phyloP scores from a whole-genome alignment of 1,139 yeast species.

The Wickerhamiella infanticola region DNA sequence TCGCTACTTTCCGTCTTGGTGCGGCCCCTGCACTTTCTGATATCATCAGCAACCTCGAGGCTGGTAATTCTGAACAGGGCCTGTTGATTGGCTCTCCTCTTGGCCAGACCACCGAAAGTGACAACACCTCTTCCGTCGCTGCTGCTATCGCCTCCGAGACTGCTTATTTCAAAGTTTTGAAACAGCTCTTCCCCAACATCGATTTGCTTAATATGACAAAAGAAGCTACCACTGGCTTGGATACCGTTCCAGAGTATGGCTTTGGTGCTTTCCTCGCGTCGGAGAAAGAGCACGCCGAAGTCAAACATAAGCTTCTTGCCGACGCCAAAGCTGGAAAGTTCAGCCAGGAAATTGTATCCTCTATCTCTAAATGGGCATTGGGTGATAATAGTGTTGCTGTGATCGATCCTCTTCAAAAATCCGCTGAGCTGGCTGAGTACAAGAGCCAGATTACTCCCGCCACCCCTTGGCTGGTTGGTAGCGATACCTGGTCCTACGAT shows the following conservation, averaged over 20 bases:
- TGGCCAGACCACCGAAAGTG: conserved; percentile 1
- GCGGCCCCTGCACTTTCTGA: conserved; percentile 33
- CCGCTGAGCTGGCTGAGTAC: conserved; percentile 13
- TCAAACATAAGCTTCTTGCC: conserved; percentile 34
- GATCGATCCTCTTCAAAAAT: conserved; percentile 28
- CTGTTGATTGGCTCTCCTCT: conserved; percentile 38
- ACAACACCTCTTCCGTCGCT: conserved; percentile 9
- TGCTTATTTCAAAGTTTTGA: conserved; percentile 61
- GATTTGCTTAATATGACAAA: conserved; percentile 45
- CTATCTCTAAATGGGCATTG: conserved; percentile 53
- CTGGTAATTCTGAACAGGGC: conserved; percentile 46
- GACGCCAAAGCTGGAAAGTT: conserved; percentile 38
- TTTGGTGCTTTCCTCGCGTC: conserved; percentile 57
- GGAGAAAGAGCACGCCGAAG: conserved; percentile 30
- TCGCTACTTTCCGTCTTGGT: conserved; percentile 48
- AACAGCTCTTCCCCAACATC: conserved; percentile 45
- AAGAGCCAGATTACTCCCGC: conserved; percentile 33
- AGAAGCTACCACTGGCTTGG: conserved; percentile 27
- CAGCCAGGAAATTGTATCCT: conserved; percentile 36
- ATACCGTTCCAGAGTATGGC: conserved; percentile 64
- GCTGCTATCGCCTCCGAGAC: conserved; percentile 41
- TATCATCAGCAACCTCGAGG: conserved; percentile 37
- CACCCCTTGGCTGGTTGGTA: conserved; percentile 69
- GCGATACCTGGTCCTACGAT: conserved; percentile 93
- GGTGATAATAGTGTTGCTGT: conserved; percentile 20